Conservation (phyloP, 768 basidiomycete species). For the Fomitopsis serialis region DNA sequence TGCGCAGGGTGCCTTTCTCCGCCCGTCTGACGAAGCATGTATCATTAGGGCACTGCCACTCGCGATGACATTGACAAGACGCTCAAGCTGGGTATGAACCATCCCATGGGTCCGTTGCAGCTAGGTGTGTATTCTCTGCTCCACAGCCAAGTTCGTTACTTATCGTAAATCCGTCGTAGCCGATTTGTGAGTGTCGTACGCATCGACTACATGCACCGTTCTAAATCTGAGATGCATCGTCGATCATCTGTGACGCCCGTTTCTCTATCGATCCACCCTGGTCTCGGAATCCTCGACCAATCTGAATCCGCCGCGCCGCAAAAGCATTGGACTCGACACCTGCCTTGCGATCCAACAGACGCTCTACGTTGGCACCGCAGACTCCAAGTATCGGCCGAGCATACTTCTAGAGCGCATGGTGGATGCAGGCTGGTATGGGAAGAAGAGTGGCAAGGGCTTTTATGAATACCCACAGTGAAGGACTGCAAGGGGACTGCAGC, state of each 20-base stretch:
- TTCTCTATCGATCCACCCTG: background rate
- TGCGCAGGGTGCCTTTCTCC: background rate
- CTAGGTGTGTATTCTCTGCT: conserved; percentile 43
- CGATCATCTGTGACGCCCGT: background rate
- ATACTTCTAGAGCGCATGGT: conserved; percentile 93
- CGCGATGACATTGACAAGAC: conserved; percentile 96
- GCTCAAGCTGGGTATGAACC: conserved; percentile 87
- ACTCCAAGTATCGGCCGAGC: conserved; percentile 92
- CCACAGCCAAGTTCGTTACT: background rate
- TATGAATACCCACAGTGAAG: conserved; percentile 64
- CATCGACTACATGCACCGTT: background rate
- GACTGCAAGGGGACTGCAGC: background rate
- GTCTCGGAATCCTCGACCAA: no score
- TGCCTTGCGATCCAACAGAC: conserved; percentile 92
- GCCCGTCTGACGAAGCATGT: background rate
- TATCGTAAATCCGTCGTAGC: conserved; percentile 12
- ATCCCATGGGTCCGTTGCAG: conserved; percentile 92
- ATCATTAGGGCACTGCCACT: conserved; percentile 75
- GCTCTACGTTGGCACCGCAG: conserved; percentile 81
- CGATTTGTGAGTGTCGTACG: conserved; percentile 28
- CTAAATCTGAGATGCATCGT: conserved; percentile 3
- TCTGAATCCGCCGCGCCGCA: background rate
- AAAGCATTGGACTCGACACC: conserved; percentile 90
- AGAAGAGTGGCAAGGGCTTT: conserved; percentile 91
- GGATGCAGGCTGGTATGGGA: conserved; percentile 90